phyloP scores from a whole-genome alignment of 2,329 filamentous ascomycete genomes.

The Thelonectria blattea region DNA sequence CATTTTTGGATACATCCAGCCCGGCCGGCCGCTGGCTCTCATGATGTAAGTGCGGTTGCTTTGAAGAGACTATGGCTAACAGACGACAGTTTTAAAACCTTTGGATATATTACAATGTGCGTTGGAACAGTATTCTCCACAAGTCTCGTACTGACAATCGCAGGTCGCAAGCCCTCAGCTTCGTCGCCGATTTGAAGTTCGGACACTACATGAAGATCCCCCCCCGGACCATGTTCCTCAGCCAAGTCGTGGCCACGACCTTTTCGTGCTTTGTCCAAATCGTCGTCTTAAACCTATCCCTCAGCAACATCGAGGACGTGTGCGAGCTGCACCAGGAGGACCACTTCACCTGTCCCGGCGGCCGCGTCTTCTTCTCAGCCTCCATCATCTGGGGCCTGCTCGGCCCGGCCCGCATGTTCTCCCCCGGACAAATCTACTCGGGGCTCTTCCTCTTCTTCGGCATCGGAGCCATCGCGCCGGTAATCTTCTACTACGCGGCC shows the following conservation, averaged over 20 bases:
- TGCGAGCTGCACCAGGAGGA: conserved; percentile 64
- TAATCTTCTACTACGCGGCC: conserved; percentile 57
- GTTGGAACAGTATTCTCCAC: too few relatives aligned
- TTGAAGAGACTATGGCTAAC: not conserved
- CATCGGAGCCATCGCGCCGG: conserved; percentile 59
- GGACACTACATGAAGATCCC: conserved; percentile 78
- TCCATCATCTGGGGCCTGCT: conserved; percentile 73
- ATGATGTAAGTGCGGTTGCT: conserved; percentile 64
- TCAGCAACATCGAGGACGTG: conserved; percentile 66
- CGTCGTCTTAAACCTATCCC: conserved; percentile 66
- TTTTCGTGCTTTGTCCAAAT: conserved; percentile 72
- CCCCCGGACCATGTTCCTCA: conserved; percentile 69
- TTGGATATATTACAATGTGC: conserved; percentile 66
- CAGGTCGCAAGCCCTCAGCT: conserved; percentile 66
- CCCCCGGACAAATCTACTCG: conserved; percentile 65
- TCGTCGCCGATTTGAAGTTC: conserved; percentile 71
- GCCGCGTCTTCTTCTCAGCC: conserved; percentile 69
- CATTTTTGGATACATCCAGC: conserved; percentile 76
- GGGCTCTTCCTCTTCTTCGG: conserved; percentile 66
- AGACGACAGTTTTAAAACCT: conserved; percentile 62
- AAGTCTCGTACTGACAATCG: conserved; percentile 20
- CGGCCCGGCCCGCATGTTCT: conserved; percentile 68
- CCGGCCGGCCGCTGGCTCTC: conserved; percentile 72
- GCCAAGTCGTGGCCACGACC: conserved; percentile 69
- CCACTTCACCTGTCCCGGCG: conserved; percentile 68